Percentiles rank a stretch among this genome's conserved stretches.
phyloP scores from a whole-genome alignment of 2,329 filamentous ascomycete genomes.

The Ceratocystis albifundus region DNA sequence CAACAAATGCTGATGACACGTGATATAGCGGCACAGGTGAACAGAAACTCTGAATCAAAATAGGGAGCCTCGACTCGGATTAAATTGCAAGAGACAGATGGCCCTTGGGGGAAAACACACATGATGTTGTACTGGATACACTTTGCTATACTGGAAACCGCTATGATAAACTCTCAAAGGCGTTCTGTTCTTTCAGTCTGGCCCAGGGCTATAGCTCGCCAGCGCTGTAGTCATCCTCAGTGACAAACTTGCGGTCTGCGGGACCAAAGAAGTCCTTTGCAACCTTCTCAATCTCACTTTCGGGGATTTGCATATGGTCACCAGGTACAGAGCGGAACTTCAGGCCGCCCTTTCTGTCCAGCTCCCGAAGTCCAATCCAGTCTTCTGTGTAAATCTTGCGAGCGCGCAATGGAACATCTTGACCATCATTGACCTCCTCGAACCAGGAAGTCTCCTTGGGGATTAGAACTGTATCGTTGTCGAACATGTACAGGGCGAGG shows the following conservation, averaged over 20 bases:
- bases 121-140: slow-evolving; percentile 1
- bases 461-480: slow-evolving; percentile 71
- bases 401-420: slow-evolving; percentile 55
- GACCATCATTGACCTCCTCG: slow-evolving; percentile 64
- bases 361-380: slow-evolving; percentile 72
- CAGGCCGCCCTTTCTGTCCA: slow-evolving; percentile 70
- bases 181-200: not conserved
- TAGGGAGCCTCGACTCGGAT: no score
- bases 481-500: slow-evolving; percentile 84
- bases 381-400: slow-evolving; percentile 73
- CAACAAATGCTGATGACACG: not conserved
- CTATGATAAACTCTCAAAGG: not conserved
- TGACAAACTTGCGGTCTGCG: slow-evolving; percentile 31
- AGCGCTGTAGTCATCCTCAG: slow-evolving; percentile 1
- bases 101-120: not conserved
- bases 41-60: not conserved
- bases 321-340: slow-evolving; percentile 63
- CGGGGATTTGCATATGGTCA: slow-evolving; percentile 68
- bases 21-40: not conserved
- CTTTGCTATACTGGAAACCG: not conserved
- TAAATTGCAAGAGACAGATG: no score
- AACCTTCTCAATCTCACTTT: slow-evolving; percentile 52
- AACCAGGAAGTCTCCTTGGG: slow-evolving; percentile 92
- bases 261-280: slow-evolving; percentile 58
- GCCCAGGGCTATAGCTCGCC: slow-evolving; percentile 13